Base-by-base conservation (phyloP, 2,329 filamentous ascomycete genomes). In the Dothideomycetes sp. region DNA sequence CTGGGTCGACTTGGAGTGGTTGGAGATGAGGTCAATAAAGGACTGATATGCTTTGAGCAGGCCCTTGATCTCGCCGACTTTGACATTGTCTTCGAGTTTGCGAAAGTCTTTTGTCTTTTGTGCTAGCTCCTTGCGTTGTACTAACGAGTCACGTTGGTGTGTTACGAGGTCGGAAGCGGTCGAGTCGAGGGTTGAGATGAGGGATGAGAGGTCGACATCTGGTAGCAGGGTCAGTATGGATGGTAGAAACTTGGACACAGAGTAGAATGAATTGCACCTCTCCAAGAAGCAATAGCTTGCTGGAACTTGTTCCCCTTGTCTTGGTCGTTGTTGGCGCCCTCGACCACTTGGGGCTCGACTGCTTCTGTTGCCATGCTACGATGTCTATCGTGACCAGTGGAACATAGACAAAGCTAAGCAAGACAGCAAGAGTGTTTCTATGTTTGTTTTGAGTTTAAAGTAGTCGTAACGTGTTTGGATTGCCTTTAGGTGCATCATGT, bases 101-200 rank as follows among this genome's bases (percentile, higher is more conserved):
- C 88, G 74, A 53, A 96, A 98, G 54, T 96, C 89, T 57, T 98
- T 98, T 1, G 91, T 98, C 71, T 95, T 96, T 58, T 95, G 88
- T n/a, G 93, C 91, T 15, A 98, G 70, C 46, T 98, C 93, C 59
- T 98, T 98, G 39, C 91, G 76, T 60, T 98, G 89, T 1, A 95
- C 81, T 4, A 94, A 82, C n/a, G 89, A 85, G 62, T 96, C 91
- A 53, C 88, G 78, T 59, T 98, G 93, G 59, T 94, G 87, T 33
- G 83, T 70, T 38, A 96, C 86, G 47, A 98, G 86, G 54, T 96
- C 91, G 9, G 88, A 89, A n/a, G 91, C 91, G 3, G 87, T 89
- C 45, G 81, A 82, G 63, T 98, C 91, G 48, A 98, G 80, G 50
- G 76, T 84, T 22, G 86, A 82, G 47, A 94, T 78, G 49, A 96